Evolutionary conservation across 169 alveolate species (phyloP).

Genomic region (Miamiensis avidus): DNA sequence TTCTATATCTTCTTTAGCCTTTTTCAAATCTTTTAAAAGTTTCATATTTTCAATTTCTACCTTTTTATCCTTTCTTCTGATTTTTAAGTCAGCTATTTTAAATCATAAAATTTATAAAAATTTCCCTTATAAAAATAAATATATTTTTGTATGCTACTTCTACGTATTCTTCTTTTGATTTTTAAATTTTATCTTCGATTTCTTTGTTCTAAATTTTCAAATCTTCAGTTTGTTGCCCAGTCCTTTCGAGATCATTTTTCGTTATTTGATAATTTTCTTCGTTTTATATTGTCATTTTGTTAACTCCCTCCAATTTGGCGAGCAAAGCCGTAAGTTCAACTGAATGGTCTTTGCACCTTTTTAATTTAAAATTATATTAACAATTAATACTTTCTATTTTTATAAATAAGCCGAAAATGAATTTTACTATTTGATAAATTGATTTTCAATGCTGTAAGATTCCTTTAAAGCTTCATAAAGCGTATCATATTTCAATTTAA

Average conservation of each 20-base stretch:
- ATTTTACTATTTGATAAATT: constrained; percentile 18
- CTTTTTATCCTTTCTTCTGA: constrained; percentile 23
- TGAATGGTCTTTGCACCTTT: constrained; percentile 37
- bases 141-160: constrained; percentile 15
- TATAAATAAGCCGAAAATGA: background rate
- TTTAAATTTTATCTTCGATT: constrained; percentile 28
- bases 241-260: constrained; percentile 36
- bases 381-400: background rate
- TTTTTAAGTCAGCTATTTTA: constrained; percentile 21
- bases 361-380: background rate
- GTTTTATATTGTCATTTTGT: constrained; percentile 35
- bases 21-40: constrained; percentile 24
- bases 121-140: background rate
- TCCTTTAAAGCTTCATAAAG: constrained; percentile 35
- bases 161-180: constrained; percentile 13
- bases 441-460: constrained; percentile 26
- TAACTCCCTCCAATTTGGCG: constrained; percentile 17
- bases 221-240: constrained; percentile 23
- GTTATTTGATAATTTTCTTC: constrained; percentile 23
- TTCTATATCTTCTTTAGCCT: constrained; percentile 26
- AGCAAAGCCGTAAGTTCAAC: constrained; percentile 17
- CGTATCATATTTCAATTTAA: constrained; percentile 43
- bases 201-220: constrained; percentile 25
- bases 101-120: background rate
- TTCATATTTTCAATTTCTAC: constrained; percentile 23